A percentile compares a stretch with the other conserved stretches of the same genome.
phyloP scores from a whole-genome alignment of 306 rosid species.

The Vigna nakashimae region DNA sequence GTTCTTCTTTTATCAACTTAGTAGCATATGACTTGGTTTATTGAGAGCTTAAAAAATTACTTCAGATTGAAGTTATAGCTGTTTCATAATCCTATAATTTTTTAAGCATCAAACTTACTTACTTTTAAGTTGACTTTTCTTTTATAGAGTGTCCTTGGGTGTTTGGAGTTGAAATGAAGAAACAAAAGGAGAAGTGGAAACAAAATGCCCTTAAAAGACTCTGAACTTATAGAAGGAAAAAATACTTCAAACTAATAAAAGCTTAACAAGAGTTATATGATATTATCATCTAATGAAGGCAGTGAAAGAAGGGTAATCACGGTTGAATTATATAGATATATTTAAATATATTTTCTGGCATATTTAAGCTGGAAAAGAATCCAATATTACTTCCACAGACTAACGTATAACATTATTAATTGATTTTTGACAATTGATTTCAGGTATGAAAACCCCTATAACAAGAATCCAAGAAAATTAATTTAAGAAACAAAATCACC shows the following conservation, averaged over 20 bases:
- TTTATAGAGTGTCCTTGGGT: neutral
- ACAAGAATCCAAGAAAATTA: slow-evolving; percentile 32
- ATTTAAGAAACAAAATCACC: slow-evolving; percentile 55
- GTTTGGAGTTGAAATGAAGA: neutral
- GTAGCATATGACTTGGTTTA: neutral
- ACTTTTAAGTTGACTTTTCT: neutral
- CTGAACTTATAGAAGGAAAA: neutral
- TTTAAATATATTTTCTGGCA: slow-evolving; percentile 6
- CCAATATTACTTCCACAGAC: slow-evolving; percentile 15
- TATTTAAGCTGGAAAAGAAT: slow-evolving; percentile 21
- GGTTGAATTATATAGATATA: neutral
- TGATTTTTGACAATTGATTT: slow-evolving; percentile 11
- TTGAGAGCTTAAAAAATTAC: neutral
- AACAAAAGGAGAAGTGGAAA: neutral
- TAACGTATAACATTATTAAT: neutral
- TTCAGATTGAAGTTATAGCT: neutral
- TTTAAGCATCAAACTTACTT: neutral
- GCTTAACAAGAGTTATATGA: slow-evolving; percentile 23
- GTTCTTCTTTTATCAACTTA: slow-evolving; percentile 6
- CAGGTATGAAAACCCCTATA: slow-evolving; percentile 12
- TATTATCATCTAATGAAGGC: slow-evolving; percentile 28
- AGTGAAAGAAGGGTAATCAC: slow-evolving; percentile 10
- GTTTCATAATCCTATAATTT: neutral
- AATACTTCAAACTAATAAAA: neutral
- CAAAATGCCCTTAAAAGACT: slow-evolving; percentile 1